Evolutionary conservation across 139 green algal species (phyloP), one percentile per base, ranked within the genome.

Genomic region (Zygnema cylindricum): DNA sequence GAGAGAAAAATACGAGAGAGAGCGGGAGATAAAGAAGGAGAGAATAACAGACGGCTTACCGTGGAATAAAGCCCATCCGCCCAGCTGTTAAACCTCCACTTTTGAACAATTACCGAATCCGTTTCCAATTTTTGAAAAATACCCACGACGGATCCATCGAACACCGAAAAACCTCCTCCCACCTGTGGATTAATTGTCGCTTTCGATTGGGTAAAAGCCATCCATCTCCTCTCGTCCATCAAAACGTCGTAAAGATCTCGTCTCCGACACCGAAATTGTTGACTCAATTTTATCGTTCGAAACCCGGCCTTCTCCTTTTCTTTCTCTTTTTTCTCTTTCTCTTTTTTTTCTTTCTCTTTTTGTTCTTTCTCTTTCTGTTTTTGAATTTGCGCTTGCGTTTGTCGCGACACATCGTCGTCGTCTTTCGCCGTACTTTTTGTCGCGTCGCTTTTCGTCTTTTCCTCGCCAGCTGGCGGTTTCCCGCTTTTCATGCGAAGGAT

Each of bases 41-140:
- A n/a, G n/a, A n/a, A n/a, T n/a, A n/a, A n/a, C n/a, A 75, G 11
- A n/a, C 35, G 69, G 69, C 89, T 89, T 43, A 94, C 92, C 33
- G 33, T 89, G 2, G 84, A 93, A 49, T 84, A 94, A 25, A 85
- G 49, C 1, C 73, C 92, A 1, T 94, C 85, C 0, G 40, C 32
- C 92, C 92, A 94, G 55, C 23, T 93, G 57, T 71, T 94, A 73
- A 92, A 93, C 23, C 92, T 78, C 92, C 92, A 94, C 35, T 92
- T 94, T 75, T 94, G 92, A 32, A 93, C 69, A 41, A 94, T 93
- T 3, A 81, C 23, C 40, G 89, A 85, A 35, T 86, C 69, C 32
- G 79, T 69, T 25, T 82, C 84, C 55, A 93, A 69, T 38, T 89
- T 90, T 30, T 92, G 36, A 30, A 88, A 88, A 43, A 88, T 69